A percentile compares a stretch with the other conserved stretches of the same genome.
Evolutionary conservation across 768 basidiomycete species (phyloP).

Genomic region (Trametes gibbosa): DNA sequence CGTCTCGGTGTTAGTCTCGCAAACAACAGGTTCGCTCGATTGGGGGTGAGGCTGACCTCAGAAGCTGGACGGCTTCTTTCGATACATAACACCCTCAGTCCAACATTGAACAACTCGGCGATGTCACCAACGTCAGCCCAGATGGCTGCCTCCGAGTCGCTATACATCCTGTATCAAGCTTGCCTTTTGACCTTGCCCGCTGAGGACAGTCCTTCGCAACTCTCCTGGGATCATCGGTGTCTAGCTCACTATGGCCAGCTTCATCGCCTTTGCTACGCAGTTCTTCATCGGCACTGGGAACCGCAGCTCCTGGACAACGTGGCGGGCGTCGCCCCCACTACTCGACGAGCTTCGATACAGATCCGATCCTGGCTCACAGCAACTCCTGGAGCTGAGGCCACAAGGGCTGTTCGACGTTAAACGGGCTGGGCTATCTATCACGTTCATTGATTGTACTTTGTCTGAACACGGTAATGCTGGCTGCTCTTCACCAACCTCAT

Average conservation of each 20-base stretch:
- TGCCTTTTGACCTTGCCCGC: not conserved
- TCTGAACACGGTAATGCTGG: too few relatives aligned
- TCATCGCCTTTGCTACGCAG: constrained; percentile 1
- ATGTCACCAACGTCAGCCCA: too few relatives aligned
- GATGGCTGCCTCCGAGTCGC: too few relatives aligned
- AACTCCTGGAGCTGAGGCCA: not conserved
- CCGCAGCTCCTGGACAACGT: not conserved
- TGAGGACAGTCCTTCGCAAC: not conserved
- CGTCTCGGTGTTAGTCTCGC: too few relatives aligned
- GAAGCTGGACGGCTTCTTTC: too few relatives aligned
- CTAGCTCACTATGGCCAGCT: not conserved
- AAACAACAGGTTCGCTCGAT: too few relatives aligned
- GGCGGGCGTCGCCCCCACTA: not conserved
- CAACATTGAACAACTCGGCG: too few relatives aligned
- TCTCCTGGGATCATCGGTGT: not conserved
- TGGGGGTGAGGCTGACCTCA: too few relatives aligned
- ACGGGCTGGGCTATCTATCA: not conserved
- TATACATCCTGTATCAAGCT: not conserved
- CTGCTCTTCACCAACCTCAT: too few relatives aligned
- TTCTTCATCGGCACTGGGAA: not conserved
- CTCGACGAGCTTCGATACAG: not conserved
- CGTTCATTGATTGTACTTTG: not conserved
- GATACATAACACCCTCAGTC: too few relatives aligned
- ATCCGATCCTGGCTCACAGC: not conserved
- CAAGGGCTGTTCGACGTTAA: not conserved